phyloP scores from a whole-genome alignment of 2,329 filamentous ascomycete species.

The Fusarium napiforme region DNA sequence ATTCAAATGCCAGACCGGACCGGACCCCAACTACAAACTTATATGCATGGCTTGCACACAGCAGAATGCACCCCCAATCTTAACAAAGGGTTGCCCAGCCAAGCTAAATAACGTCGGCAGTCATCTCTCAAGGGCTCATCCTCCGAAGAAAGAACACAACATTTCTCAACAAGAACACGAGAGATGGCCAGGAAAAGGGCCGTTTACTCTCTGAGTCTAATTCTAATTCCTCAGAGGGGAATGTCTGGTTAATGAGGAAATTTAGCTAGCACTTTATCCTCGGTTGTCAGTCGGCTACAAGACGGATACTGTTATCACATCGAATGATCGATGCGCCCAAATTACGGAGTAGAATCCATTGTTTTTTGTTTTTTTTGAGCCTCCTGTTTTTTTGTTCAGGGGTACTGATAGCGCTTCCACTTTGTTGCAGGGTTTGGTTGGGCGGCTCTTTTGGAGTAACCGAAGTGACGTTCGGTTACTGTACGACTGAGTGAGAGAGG shows the following conservation, averaged over 20 bases:
- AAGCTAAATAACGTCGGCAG: slow-evolving; percentile 26
- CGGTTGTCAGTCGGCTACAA: slow-evolving; percentile 39
- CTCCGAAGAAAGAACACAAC: neutral
- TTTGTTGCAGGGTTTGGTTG: slow-evolving; percentile 18
- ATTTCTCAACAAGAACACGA: slow-evolving; percentile 4
- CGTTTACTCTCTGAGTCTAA: slow-evolving; percentile 5
- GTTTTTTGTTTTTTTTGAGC: neutral
- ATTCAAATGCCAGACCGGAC: neutral
- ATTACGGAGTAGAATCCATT: neutral
- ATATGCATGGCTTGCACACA: neutral
- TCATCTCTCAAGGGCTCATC: neutral
- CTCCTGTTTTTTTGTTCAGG: slow-evolving; percentile 17
- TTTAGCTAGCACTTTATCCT: slow-evolving; percentile 36
- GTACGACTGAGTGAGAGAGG: neutral
- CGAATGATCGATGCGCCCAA: slow-evolving; percentile 15
- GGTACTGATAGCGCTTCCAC: slow-evolving; percentile 19
- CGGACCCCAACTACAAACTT: neutral
- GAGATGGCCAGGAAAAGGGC: slow-evolving; percentile 3
- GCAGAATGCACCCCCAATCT: neutral
- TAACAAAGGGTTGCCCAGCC: slow-evolving; percentile 3
- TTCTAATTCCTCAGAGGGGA: neutral
- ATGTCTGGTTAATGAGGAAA: slow-evolving; percentile 26
- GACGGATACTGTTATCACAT: slow-evolving; percentile 13
- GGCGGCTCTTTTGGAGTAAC: slow-evolving; percentile 25
- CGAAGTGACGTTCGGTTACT: neutral